A percentile compares a stretch with the other conserved stretches of the same genome.
These are phyloP conservation scores for Metarhizium rileyi DNA, from an alignment of 2,329 filamentous ascomycete species.

Conservation along the genomic window DNA sequence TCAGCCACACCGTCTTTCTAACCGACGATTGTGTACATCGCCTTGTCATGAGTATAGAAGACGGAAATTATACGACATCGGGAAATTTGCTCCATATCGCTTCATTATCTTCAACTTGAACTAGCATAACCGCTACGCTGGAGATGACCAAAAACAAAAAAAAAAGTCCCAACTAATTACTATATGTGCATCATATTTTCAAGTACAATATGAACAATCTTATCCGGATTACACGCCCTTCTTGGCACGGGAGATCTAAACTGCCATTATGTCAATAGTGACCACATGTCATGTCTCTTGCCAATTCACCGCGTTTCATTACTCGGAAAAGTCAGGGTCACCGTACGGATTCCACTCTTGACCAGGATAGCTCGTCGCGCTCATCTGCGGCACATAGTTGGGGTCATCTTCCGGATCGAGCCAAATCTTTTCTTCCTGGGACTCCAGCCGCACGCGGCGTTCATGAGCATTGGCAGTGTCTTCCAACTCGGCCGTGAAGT, in stretches of 20 bases:
- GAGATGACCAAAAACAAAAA: too few species aligned
- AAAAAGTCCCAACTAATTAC: neutral
- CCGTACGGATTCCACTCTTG: slow-evolving; percentile 59
- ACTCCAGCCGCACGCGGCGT: slow-evolving; percentile 31
- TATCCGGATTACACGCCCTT: too few species aligned
- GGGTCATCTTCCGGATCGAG: slow-evolving; percentile 25
- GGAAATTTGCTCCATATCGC: neutral
- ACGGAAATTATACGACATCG: too few species aligned
- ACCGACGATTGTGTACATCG: too few species aligned
- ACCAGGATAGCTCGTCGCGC: slow-evolving; percentile 58
- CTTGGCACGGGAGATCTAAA: too few species aligned
- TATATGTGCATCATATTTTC: neutral
- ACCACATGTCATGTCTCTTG: too few species aligned
- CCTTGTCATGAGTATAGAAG: neutral
- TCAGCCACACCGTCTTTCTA: too few species aligned
- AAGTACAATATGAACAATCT: neutral
- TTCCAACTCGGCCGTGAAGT: slow-evolving; percentile 26
- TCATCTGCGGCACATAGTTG: slow-evolving; percentile 45
- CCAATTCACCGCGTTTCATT: slow-evolving; percentile 6
- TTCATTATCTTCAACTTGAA: neutral
- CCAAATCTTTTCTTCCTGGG: slow-evolving; percentile 47
- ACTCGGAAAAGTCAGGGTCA: slow-evolving; percentile 20
- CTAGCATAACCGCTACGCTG: neutral
- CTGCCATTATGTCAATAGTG: too few species aligned
- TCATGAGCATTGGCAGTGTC: slow-evolving; percentile 34